Base-by-base conservation (phyloP, 495 filamentous ascomycete genomes). In the Trichoderma orchidacearum region DNA sequence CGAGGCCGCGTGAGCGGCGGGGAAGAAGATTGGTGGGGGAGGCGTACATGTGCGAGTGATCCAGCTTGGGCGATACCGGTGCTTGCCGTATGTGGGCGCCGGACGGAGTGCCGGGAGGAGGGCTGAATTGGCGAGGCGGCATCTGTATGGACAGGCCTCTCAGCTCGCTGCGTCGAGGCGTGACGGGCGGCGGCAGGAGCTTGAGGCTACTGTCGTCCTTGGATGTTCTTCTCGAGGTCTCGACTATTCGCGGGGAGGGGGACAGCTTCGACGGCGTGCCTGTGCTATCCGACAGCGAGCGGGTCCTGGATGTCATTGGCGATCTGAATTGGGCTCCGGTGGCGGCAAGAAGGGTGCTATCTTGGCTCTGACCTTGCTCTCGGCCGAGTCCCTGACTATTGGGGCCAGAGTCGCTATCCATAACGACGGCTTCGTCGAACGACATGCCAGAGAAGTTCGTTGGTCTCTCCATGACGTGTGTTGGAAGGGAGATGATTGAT, bases 21-120 rank as follows among this genome's bases (percentile, higher is more conserved):
- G 91, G 91, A 13, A 96, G 79, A 17, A 91, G 84, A 15, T 88
- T 93, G 41, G 68, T 68, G n/a, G 75, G 75, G 3, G 89, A 89
- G 48, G 87, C 86, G 72, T 93, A 96, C 30, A 82, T 87, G 58
- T 87, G 85, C 15, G 85, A 82, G 57, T 85, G 77, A 63, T 95
- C 90, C 36, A 92, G 80, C 63, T 93, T 89, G 9, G 91, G 91
- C 2, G 88, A 93, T 56, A 92, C 78, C 58, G 90, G 89, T 30
- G 79, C 79, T 56, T 81, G 81, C 62, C 76, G 85, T 56, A 75
- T 72, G 52, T 81, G 72, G 51, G 30, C 17, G 51, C 51, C 51
- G 51, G 51, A 30, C 3, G 30, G 23, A 12, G 53, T 34, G 2
- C 23, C 53, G 11, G 53, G 53, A 7, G 53, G 53, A 8, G 53